These are phyloP conservation scores for Bigelowiella natans DNA, from an alignment of 78 protist species.

Conservation along the genomic window DNA sequence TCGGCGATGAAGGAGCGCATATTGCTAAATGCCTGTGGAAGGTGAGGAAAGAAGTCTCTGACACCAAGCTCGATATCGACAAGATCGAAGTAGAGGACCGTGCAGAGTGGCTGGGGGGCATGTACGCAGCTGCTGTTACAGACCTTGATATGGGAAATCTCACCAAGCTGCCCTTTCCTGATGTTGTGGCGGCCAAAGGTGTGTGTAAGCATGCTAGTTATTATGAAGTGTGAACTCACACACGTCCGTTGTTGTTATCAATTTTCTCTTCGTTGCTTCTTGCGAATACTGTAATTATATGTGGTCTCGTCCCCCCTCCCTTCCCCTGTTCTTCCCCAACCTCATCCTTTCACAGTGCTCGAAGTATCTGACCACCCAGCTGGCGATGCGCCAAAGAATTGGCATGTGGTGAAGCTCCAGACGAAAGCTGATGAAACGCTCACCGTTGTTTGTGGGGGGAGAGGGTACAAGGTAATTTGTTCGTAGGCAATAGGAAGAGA, in stretches of 20 bases:
- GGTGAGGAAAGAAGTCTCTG: background rate
- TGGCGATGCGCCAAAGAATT: background rate
- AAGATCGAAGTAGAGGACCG: background rate
- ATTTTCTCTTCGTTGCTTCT: no score
- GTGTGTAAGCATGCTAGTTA: no score
- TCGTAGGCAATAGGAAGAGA: no score
- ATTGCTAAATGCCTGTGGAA: slow-evolving; percentile 13
- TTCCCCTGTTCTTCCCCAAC: no score
- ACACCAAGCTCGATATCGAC: background rate
- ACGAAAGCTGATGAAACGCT: background rate
- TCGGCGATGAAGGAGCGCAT: slow-evolving; percentile 37
- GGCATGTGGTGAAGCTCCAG: background rate
- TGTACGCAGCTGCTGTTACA: background rate
- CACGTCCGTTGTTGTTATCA: no score
- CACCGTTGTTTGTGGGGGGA: background rate
- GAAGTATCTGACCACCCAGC: background rate
- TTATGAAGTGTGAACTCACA: no score
- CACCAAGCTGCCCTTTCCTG: background rate
- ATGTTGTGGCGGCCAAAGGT: background rate
- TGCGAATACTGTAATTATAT: no score
- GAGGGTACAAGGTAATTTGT: background rate
- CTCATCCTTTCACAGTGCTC: background rate
- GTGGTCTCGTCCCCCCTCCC: no score
- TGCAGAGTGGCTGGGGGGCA: background rate
- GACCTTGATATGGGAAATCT: background rate